Base-by-base conservation (phyloP, 768 basidiomycete species). In the Melanogaster broomeanus region DNA sequence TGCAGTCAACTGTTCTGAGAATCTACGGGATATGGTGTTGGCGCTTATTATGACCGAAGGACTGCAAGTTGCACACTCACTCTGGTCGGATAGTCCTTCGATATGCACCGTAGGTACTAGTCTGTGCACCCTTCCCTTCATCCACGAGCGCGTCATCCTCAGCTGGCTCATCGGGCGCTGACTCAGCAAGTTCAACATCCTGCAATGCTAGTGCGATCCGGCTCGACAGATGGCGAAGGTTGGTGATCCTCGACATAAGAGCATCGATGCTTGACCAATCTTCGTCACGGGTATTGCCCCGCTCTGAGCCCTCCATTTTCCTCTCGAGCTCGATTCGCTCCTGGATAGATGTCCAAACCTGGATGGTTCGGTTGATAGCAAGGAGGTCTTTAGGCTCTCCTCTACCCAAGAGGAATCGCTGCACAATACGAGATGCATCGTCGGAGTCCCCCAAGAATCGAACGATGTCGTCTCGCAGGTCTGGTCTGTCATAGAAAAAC, bases 341-440 rank as follows among this genome's bases (percentile, higher is more conserved):
- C 57, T 71, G 71, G 46, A 93, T 78, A 16, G 62, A 62, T 9
- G 70, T 56, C 87, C 90, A 92, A 15, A 74, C 68, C 4, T 70
- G 71, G 49, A 91, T 82, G 5, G 88, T 84, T 19, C 74, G 71
- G 54, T 79, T 80, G 35, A 95, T 78, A 2, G 83, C 72, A 11
- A 82, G 65, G 24, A 95, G 74, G 61, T 93, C 93, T 43, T 66
- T 75, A 18, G 79, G 66, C 49, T 82, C 81, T 24, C 88, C 90
- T 48, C 84, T 80, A 2, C 86, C 80, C 12, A 89, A 75, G 3
- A 85, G 66, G 58, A 94, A 87, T 53, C 80, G 83, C 60, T 95
- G 93, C 15, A 90, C 80, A 40, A 91, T 81, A 12, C 93, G 87
- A 12, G 79, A 77, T 4, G 80, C 77, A 63, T 95, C 93, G 59